These are phyloP conservation scores for Trichoderma parareesei DNA, from an alignment of 495 filamentous ascomycete genomes.

Conservation along the genomic window DNA sequence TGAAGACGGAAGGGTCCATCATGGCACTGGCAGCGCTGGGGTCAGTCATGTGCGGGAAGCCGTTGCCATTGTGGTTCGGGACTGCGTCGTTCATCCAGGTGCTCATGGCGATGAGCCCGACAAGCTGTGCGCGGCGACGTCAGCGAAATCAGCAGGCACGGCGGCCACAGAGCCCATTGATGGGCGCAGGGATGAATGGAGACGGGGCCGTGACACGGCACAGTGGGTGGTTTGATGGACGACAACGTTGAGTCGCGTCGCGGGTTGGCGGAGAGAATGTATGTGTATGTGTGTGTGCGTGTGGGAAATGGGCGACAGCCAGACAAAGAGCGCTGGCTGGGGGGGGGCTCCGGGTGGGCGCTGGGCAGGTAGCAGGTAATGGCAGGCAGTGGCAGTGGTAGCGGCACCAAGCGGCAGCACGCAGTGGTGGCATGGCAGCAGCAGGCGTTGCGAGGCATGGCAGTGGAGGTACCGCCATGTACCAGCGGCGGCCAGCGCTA, in stretches of 20 bases:
- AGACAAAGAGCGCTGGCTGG: slow-evolving; percentile 10
- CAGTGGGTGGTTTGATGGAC: slow-evolving; percentile 41
- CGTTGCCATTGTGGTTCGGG: slow-evolving; percentile 70
- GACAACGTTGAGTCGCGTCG: slow-evolving; percentile 42
- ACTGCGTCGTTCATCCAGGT: slow-evolving; percentile 74
- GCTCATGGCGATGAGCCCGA: slow-evolving; percentile 61
- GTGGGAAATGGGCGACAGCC: slow-evolving; percentile 8
- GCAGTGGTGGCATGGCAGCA: too few relatives aligned
- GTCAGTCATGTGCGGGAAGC: slow-evolving; percentile 56
- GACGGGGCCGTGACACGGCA: slow-evolving; percentile 32
- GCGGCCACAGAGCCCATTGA: slow-evolving; percentile 25
- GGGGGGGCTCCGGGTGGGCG: slow-evolving; percentile 4
- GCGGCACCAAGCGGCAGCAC: too few relatives aligned
- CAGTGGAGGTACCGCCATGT: too few relatives aligned
- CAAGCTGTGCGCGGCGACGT: slow-evolving; percentile 38
- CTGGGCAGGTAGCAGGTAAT: slow-evolving; percentile 5
- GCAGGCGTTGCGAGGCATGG: too few relatives aligned
- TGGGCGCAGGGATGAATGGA: slow-evolving; percentile 24
- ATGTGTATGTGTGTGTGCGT: slow-evolving; percentile 14
- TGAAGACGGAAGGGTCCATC: slow-evolving; percentile 48
- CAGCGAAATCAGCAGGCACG: slow-evolving; percentile 36
- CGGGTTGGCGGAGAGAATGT: slow-evolving; percentile 28
- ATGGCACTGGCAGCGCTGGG: slow-evolving; percentile 41
- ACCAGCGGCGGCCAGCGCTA: too few relatives aligned
- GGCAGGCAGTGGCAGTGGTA: background rate